Base-by-base conservation (phyloP, 225 moss, liverwort and hornwort genomes). In the Bryum argenteum region DNA sequence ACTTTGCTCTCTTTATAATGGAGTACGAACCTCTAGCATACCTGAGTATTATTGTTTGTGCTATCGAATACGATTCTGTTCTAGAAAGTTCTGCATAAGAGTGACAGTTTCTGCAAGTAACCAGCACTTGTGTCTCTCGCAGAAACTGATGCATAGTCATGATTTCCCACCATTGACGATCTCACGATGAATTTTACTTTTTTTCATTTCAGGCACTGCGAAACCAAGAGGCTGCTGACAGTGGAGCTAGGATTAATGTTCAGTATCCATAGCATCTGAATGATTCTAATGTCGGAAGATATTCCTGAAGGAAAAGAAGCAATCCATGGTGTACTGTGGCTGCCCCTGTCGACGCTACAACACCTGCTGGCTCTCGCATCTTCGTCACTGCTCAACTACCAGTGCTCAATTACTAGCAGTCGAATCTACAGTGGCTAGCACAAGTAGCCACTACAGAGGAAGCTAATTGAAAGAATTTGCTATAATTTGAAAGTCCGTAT, bases 261-360 rank as follows among this genome's bases (percentile, higher is more conserved):
- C 72, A 63, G 21, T 45, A 45, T 45, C 45, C 45, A 14, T 80
- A 78, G 42, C 89, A 94, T 76, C 68, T n/a, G n/a, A n/a, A n/a
- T 90, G 33, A 80, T 97, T 63, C 84, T 94, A 64, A 80, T 97
- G 11, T 94, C 97, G 19, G 97, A 94, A n/a, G 79, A 72, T 53
- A 94, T 97, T 75, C 75, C 85, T 68, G 97, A 97, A 84, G 97
- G 86, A 22, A 85, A 83, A 64, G 47, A 84, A 84, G 95, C 89
- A 24, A 67, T 96, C 48, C 92, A 84, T 65, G 84, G 95, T 23
- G 72, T 75, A 67, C 78, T 67, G 75, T 76, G 67, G 79, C 80
- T 69, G n/a, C n/a, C n/a, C n/a, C n/a, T n/a, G n/a, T n/a, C n/a
- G n/a, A n/a, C n/a, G n/a, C n/a, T n/a, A n/a, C n/a, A n/a, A n/a